Evolutionary conservation across 805 yeast species (phyloP).

Genomic region (Metschnikowia gruessii): DNA sequence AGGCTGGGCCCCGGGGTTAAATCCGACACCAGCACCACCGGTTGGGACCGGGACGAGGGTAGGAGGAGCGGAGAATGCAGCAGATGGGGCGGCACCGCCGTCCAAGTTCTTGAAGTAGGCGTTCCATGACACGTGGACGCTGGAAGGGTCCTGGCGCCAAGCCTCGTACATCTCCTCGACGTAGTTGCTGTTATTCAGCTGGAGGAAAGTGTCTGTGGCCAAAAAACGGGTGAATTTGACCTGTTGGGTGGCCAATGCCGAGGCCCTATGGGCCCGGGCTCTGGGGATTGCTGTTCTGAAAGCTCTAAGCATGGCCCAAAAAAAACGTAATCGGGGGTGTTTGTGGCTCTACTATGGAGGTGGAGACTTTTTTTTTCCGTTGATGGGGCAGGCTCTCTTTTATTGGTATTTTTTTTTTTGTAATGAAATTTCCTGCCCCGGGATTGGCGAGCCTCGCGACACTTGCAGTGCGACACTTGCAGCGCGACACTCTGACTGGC

Average conservation of each 20-base stretch:
- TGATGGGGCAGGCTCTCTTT: not conserved
- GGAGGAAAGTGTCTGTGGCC: slow-evolving; percentile 71
- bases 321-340: not conserved
- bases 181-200: slow-evolving; percentile 82
- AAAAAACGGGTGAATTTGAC: slow-evolving; percentile 22
- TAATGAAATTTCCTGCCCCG: slow-evolving; percentile 12
- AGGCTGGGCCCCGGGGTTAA: slow-evolving; percentile 52
- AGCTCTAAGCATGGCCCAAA: slow-evolving; percentile 40
- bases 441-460: slow-evolving; percentile 12
- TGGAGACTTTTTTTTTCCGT: slow-evolving; percentile 3
- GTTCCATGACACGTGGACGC: slow-evolving; percentile 96
- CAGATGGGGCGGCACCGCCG: slow-evolving; percentile 59
- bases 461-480: not conserved
- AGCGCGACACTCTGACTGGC: not conserved
- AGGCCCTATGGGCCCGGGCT: slow-evolving; percentile 32
- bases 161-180: slow-evolving; percentile 97
- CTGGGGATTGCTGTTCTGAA: slow-evolving; percentile 38
- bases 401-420: slow-evolving; percentile 5
- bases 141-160: slow-evolving; percentile 85
- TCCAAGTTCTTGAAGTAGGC: slow-evolving; percentile 93
- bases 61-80: slow-evolving; percentile 91
- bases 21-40: slow-evolving; percentile 60
- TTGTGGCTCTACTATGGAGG: not conserved
- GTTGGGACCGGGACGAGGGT: slow-evolving; percentile 78
- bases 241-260: slow-evolving; percentile 15